Evolutionary conservation across 352 stramenopile genomes (phyloP).

Genomic region (Pythium pectinolyticum): DNA sequence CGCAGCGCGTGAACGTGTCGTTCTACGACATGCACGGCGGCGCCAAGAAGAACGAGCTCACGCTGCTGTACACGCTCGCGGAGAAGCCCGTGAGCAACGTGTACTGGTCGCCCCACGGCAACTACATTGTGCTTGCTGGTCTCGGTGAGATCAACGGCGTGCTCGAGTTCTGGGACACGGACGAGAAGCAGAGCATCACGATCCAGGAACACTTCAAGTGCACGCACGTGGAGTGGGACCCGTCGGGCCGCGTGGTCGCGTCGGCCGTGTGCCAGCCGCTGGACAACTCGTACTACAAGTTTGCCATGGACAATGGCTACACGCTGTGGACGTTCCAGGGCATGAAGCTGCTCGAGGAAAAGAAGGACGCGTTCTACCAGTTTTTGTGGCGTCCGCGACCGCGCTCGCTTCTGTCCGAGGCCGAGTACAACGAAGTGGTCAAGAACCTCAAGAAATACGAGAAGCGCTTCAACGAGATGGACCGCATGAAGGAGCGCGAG

Average conservation of each 20-base stretch:
- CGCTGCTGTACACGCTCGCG: slow-evolving; percentile 93
- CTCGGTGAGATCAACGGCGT: slow-evolving; percentile 94
- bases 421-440: slow-evolving; percentile 93
- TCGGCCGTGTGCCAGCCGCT: slow-evolving; percentile 96
- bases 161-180: slow-evolving; percentile 98
- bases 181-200: slow-evolving; percentile 93
- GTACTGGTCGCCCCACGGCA: slow-evolving; percentile 95
- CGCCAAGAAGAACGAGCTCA: slow-evolving; percentile 87
- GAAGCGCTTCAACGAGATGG: slow-evolving; percentile 88
- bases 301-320: slow-evolving; percentile 99
- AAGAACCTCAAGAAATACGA: slow-evolving; percentile 98
- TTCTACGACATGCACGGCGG: slow-evolving; percentile 96
- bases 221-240: slow-evolving; percentile 98
- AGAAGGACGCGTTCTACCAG: slow-evolving; percentile 97
- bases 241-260: slow-evolving; percentile 93
- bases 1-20: slow-evolving; percentile 91
- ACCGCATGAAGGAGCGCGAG: slow-evolving; percentile 82
- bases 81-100: slow-evolving; percentile 95
- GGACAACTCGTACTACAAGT: slow-evolving; percentile 95
- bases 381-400: slow-evolving; percentile 91
- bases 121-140: slow-evolving; percentile 94
- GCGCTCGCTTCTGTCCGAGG: slow-evolving; percentile 92
- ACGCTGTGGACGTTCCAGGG: slow-evolving; percentile 98
- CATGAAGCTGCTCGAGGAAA: slow-evolving; percentile 92
- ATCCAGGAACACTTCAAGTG: slow-evolving; percentile 98